Percentiles rank a stretch among this genome's conserved stretches.
Conservation (phyloP, 164 flowering plant species). For the Berberis vulgaris region DNA sequence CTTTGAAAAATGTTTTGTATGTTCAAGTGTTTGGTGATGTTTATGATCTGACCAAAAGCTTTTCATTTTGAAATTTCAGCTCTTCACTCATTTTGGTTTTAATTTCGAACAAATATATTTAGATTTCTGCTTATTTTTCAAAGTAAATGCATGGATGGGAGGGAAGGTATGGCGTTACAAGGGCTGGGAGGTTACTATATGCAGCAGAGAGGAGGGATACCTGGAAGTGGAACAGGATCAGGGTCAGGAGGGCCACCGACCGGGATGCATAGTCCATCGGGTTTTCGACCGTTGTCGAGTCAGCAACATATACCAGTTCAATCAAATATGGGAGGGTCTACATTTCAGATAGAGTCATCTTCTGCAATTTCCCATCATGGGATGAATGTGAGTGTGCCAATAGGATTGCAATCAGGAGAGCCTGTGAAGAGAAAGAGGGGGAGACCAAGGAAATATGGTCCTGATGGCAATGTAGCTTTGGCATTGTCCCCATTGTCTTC, state of each 20-base stretch:
- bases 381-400: conserved; percentile 27
- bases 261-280: conserved; percentile 39
- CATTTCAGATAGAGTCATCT: conserved; percentile 41
- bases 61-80: not conserved
- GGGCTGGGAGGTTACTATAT: conserved; percentile 57
- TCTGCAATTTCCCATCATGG: conserved; percentile 38
- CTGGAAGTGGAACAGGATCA: conserved; percentile 15
- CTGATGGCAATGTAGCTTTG: conserved; percentile 54
- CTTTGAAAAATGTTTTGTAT: too few species aligned
- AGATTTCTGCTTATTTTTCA: conserved; percentile 4
- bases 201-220: conserved; percentile 41
- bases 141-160: conserved; percentile 91
- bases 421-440: conserved; percentile 73
- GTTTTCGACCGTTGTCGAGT: conserved; percentile 32
- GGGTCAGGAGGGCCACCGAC: conserved; percentile 32
- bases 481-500: conserved; percentile 48
- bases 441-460: conserved; percentile 85
- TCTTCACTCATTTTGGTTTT: too few species aligned
- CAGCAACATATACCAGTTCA: conserved; percentile 30
- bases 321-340: conserved; percentile 39
- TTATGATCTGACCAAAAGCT: not conserved
- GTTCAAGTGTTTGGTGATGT: too few species aligned
- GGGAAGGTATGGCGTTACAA: conserved; percentile 65
- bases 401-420: conserved; percentile 29
- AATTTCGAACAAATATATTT: too few species aligned